Base-by-base conservation (phyloP, 495 filamentous ascomycete genomes). In the Amphirosellinia nigrospora region DNA sequence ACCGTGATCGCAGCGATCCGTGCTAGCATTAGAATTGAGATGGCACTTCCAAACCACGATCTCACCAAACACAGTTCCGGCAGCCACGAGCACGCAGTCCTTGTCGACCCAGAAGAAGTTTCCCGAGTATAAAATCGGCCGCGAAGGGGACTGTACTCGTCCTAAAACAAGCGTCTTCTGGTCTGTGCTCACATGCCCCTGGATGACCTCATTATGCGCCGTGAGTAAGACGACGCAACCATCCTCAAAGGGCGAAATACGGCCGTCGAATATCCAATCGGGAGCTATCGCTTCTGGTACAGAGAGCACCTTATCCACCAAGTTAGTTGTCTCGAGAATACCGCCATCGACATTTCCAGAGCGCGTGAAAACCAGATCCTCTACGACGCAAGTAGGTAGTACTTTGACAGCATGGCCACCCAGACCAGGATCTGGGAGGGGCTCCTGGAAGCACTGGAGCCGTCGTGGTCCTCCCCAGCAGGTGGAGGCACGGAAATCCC, bases 41-140 rank as follows among this genome's bases (percentile, higher is more conserved):
- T 83, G 79, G 72, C 89, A 92, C 68, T 91, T 94, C 95, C 94
- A 98, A 3, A 97, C 86, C 15, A 97, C 82, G 34, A 98, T 91
- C 77, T 98, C 94, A 1, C 96, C 96, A 78, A 97, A 98, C 0
- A 93, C 94, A 0, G 96, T 98, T 0, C 96, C 96, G 2, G 92
- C 91, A 34, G 93, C 92, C 16, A 97, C 85, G 32, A 98, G 83
- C 41, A 97, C 77, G 48, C 82, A 80, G 48, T 84, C 85, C 3
- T 77, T 28, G 13, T 86, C 84, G n/a, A 88, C 78, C 76, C 87
- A 88, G 46, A 85, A 74, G 28, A 95, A 79, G 72, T 94, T 88
- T 0, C 94, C 95, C 13, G 94, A 92, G 75, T 96, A 99, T 16
- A 99, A 85, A 64, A 96, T 94, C 6, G 93, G 96, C 63, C 91